phyloP scores from a whole-genome alignment of 257 asterid species.

The Apocynum venetum region DNA sequence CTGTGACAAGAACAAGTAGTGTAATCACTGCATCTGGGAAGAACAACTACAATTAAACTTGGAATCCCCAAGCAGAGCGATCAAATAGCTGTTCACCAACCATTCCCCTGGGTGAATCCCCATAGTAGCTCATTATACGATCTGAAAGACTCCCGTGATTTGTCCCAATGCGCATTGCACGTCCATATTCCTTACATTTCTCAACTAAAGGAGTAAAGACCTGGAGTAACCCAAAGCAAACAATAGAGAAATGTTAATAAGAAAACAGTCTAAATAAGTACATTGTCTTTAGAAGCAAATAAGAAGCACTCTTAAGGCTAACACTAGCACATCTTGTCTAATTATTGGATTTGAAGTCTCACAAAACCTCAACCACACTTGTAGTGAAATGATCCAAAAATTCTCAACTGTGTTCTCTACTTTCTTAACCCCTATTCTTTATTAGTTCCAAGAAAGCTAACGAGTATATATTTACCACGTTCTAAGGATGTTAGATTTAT shows the following conservation, averaged over 20 bases:
- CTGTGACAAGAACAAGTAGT: constrained; percentile 38
- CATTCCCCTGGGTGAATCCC: constrained; percentile 99
- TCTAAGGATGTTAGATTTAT: not conserved
- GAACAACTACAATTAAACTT: not conserved
- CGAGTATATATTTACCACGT: not conserved
- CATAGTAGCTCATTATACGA: constrained; percentile 95
- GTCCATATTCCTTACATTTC: constrained; percentile 88
- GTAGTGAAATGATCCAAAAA: not conserved
- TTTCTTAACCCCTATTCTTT: no score
- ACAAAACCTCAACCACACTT: not conserved
- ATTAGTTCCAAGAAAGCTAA: not conserved
- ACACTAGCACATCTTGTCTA: not conserved
- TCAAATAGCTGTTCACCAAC: constrained; percentile 61
- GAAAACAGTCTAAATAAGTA: not conserved
- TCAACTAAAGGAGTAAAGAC: constrained; percentile 97
- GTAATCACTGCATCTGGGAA: constrained; percentile 11
- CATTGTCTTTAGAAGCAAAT: not conserved
- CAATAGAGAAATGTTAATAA: not conserved
- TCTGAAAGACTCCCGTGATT: constrained; percentile 99
- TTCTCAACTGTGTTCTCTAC: not conserved
- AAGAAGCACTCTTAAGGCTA: constrained; percentile 5
- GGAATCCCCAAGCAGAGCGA: constrained; percentile 7
- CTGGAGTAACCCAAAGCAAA: constrained; percentile 31
- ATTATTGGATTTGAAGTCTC: not conserved
- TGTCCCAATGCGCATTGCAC: constrained; percentile 97